These are phyloP conservation scores for Termitomyces sp. DNA, from an alignment of 768 basidiomycete genomes.

Conservation along the genomic window DNA sequence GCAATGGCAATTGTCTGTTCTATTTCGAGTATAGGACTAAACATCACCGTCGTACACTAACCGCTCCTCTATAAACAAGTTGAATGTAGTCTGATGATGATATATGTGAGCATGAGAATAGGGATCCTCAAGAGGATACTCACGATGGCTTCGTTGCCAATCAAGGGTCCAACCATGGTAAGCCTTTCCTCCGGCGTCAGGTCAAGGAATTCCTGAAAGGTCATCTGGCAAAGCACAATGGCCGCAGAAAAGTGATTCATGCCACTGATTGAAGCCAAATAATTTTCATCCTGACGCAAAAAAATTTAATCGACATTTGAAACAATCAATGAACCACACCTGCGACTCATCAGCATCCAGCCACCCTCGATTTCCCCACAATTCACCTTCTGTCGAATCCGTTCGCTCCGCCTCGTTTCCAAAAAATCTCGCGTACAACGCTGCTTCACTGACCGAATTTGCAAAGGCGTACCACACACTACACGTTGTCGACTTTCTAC, in stretches of 20 bases:
- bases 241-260: constrained; percentile 70
- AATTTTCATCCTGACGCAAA: constrained; percentile 48
- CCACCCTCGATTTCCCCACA: constrained; percentile 65
- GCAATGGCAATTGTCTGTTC: constrained; percentile 1
- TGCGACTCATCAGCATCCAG: constrained; percentile 50
- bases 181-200: constrained; percentile 41
- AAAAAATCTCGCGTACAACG: constrained; percentile 44
- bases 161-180: constrained; percentile 34
- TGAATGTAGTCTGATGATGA: constrained; percentile 7
- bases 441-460: constrained; percentile 50
- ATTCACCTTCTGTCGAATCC: constrained; percentile 33
- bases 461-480: constrained; percentile 58
- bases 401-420: constrained; percentile 51
- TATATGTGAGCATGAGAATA: neutral
- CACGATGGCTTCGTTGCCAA: constrained; percentile 52
- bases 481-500: constrained; percentile 38
- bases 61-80: constrained; percentile 6
- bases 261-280: constrained; percentile 25
- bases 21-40: constrained; percentile 1
- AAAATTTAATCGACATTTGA: neutral
- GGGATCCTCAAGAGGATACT: constrained; percentile 16
- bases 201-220: constrained; percentile 51
- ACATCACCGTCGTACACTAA: constrained; percentile 1
- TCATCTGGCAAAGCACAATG: constrained; percentile 51
- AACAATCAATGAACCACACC: constrained; percentile 21